Conservation (phyloP, 2,329 filamentous ascomycete species). For the Triangularia verruculosa region DNA sequence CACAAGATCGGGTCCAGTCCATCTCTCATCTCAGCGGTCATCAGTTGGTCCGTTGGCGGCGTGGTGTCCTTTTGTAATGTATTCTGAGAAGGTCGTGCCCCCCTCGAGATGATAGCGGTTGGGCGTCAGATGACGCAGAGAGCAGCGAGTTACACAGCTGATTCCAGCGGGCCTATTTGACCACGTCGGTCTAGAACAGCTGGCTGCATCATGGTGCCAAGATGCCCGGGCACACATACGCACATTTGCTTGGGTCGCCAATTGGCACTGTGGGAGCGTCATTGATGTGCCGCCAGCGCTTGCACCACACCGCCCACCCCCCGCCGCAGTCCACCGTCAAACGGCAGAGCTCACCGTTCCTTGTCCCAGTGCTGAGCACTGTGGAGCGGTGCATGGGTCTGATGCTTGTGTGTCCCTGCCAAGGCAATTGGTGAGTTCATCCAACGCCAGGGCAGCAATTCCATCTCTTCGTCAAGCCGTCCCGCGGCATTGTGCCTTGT, state of each 20-base stretch:
- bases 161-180: not conserved
- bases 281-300: not conserved
- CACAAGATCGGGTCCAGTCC: slow-evolving; percentile 3
- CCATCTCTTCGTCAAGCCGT: not conserved
- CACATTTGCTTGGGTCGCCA: not conserved
- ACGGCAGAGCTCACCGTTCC: not conserved
- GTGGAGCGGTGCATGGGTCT: not conserved
- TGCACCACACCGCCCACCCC: not conserved
- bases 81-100: not conserved
- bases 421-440: slow-evolving; percentile 1
- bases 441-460: not conserved
- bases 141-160: not conserved
- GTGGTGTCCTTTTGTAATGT: too few relatives aligned
- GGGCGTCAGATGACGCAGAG: not conserved
- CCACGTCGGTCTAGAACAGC: not conserved
- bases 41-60: not conserved
- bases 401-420: not conserved
- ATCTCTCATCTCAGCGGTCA: not conserved
- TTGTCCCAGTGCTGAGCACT: not conserved
- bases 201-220: not conserved
- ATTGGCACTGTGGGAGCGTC: not conserved
- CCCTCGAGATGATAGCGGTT: not conserved
- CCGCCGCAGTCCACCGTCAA: not conserved
- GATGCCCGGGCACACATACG: not conserved
- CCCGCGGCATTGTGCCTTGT: not conserved